Base-by-base conservation (phyloP, 2,329 filamentous ascomycete species). In the Ilyonectria robusta region DNA sequence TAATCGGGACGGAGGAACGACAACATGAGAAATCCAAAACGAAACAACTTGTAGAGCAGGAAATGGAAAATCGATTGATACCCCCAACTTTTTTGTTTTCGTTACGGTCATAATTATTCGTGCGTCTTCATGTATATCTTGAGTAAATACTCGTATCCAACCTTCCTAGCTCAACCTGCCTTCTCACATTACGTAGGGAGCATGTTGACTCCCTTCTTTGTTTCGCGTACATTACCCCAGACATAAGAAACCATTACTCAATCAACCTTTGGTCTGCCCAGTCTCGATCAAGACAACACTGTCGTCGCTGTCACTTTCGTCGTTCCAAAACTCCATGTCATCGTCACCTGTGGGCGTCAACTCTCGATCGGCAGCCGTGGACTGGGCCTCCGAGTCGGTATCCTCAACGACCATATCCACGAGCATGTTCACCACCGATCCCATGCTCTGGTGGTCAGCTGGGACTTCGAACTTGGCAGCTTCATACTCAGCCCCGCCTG, bases 381-480 rank as follows among this genome's bases (percentile, higher is more conserved):
- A 65, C 40, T 46, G 55, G 6, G 57, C 33, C 19, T 75, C 73
- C 1, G 62, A 65, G 42, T 75, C 75, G 2, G 59, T 47, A 2
- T 69, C 48, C 17, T 78, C 77, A 9, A 78, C 68, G 19, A 74
- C 62, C 61, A 65, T 70, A 17, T 75, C 67, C 10, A 80, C 60
- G 19, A 74, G 62, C 61, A 65, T 70, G 17, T 74, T 67, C 10
- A 80, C 62, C 2, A 70, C 73, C 11, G 74, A 63, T 1, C 72
- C 74, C 15, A 70, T 70, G 19, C 51, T 59, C 63, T 81, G 77
- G 10, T 77, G 73, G 1, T 77, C 77, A 1, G 74, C 77, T 1
- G 81, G 82, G 0, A 78, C 59, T n/a, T 69, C 74, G 62, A 75
- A 79, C 48, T 74, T 73, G 6, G 83, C 84, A 10, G 79, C 75